Conservation (phyloP, 2,329 filamentous ascomycete genomes). For the Raffaelea ambrosiae region DNA sequence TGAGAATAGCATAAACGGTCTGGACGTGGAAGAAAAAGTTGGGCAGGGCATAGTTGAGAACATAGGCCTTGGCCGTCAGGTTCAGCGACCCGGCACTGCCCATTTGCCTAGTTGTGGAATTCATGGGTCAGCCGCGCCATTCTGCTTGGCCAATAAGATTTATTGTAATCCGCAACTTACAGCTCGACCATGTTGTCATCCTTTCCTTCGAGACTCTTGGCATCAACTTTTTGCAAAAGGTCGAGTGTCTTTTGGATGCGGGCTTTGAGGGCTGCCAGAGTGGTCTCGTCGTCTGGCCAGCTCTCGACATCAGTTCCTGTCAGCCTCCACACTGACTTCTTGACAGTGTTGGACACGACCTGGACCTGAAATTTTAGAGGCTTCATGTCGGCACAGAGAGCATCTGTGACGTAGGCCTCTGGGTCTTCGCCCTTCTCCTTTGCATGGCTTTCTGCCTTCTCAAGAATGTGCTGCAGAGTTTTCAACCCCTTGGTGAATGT, state of each 20-base stretch:
- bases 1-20: conserved; percentile 47
- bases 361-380: conserved; percentile 27
- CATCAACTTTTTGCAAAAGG: conserved; percentile 19
- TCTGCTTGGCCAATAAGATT: conserved; percentile 15
- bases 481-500: conserved; percentile 17
- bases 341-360: conserved; percentile 19
- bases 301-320: conserved; percentile 14
- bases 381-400: conserved; percentile 25
- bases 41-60: conserved; percentile 37
- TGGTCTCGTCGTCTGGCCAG: conserved; percentile 22
- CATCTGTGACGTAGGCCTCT: conserved; percentile 15
- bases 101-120: conserved; percentile 6
- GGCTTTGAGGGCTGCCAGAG: conserved; percentile 21
- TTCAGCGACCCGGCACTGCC: conserved; percentile 9
- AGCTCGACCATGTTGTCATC: conserved; percentile 16
- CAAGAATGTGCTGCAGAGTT: conserved; percentile 20
- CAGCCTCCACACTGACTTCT: conserved; percentile 19
- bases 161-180: conserved; percentile 13
- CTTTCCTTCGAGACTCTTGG: conserved; percentile 17
- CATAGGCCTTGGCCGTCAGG: conserved; percentile 25
- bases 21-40: conserved; percentile 54
- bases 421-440: conserved; percentile 17
- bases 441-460: conserved; percentile 20
- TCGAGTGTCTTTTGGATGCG: conserved; percentile 21
- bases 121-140: conserved; percentile 8